Evolutionary conservation across 2,329 filamentous ascomycete genomes (phyloP), one percentile per base, ranked within the genome.

Genomic region (Talaromyces funiculosus): DNA sequence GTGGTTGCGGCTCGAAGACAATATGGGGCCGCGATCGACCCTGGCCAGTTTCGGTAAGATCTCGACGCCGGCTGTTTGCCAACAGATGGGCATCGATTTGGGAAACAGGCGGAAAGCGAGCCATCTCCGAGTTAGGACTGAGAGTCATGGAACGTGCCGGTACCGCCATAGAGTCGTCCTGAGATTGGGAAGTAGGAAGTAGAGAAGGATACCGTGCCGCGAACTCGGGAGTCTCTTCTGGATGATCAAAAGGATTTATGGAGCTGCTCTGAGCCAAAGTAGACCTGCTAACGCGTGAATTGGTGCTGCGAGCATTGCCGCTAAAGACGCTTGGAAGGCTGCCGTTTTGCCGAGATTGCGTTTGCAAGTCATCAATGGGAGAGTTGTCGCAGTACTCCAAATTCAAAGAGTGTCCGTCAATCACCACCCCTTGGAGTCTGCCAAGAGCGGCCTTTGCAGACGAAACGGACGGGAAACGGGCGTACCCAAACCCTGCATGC

Each of bases 401-500:
- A 60, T 77, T 76, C 56, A 77, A 73, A 6, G 72, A 68, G 53
- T 75, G 73, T 2, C 73, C 75, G 63, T 75, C 73, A 63, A 77
- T 72, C 59, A 69, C 61, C 14, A 65, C 62, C 31, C 75, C 73
- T 60, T 74, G 74, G 20, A 78, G 62, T 26, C 69, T 71, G 42
- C 71, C 64, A 53, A 76, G 65, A 24, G 74, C 75, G 45, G 68
- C 72, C 26, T 67, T 71, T 45, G 75, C 75, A 8, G 71, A 69
- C 59, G 72, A 64, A 9, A 64, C 64, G 1, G 73, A 73, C 24
- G 69, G 68, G 55, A 78, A 77, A 56, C 67, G 61, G 12, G 76
- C 60, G 61, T 76, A 77, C 29, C 74, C 74, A 65, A 77, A 77
- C 16, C 75, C 75, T 53, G 71, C 71, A 62, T 77, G 74, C 60